These are phyloP conservation scores for Collybia sordida DNA, from an alignment of 768 basidiomycete species.

Conservation along the genomic window DNA sequence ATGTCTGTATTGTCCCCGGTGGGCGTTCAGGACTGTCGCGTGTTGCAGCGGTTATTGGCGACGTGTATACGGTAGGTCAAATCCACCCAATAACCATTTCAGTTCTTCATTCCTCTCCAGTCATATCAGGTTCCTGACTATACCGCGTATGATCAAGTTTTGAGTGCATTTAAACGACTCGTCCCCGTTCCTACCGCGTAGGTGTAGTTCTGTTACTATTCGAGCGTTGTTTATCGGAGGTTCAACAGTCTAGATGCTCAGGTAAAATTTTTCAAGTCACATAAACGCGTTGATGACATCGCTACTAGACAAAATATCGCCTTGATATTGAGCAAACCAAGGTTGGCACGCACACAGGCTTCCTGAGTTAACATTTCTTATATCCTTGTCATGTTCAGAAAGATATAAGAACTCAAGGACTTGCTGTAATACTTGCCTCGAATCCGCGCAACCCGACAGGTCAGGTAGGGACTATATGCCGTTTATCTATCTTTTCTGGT, in stretches of 20 bases:
- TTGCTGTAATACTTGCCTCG: conserved; percentile 83
- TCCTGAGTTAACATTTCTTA: conserved; percentile 18
- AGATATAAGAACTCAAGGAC: conserved; percentile 81
- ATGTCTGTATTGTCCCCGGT: conserved; percentile 93
- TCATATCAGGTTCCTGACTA: conserved; percentile 93
- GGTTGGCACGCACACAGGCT: conserved; percentile 30
- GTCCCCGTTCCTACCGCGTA: conserved; percentile 90
- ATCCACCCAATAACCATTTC: conserved; percentile 1
- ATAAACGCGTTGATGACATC: too few species aligned
- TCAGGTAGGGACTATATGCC: conserved; percentile 50
- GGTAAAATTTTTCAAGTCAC: conserved; percentile 14
- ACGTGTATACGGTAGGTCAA: conserved; percentile 72
- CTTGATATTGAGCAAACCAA: conserved; percentile 80
- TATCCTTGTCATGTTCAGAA: conserved; percentile 51
- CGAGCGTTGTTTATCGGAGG: conserved; percentile 21
- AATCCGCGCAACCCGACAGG: conserved; percentile 98
- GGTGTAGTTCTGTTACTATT: conserved; percentile 24
- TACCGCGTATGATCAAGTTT: conserved; percentile 83
- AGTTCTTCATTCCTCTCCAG: conserved; percentile 30
- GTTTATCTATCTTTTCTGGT: background rate
- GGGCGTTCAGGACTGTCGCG: conserved; percentile 89
- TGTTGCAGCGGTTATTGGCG: conserved; percentile 88
- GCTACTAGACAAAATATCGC: conserved; percentile 57
- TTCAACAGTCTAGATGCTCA: conserved; percentile 29
- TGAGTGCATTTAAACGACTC: conserved; percentile 84